Evolutionary conservation across 495 filamentous ascomycete species (phyloP), one percentile per base, ranked within the genome.

Genomic region (Chaetomidium leptoderma): DNA sequence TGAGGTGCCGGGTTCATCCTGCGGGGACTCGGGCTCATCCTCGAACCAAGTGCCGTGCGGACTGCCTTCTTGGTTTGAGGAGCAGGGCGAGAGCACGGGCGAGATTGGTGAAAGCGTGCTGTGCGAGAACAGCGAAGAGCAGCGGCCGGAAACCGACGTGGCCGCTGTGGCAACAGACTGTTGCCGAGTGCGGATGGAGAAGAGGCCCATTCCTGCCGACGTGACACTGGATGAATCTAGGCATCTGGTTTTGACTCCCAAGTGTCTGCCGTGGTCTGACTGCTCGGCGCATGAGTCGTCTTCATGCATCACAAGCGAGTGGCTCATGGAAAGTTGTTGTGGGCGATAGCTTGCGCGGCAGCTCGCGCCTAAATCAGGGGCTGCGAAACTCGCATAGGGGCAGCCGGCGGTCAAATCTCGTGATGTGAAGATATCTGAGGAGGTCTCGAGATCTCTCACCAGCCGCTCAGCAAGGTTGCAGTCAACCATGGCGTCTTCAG

Each of bases 381-480:
- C 62, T 5, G 63, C 68, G 43, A 74, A 60, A 6, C 53, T 56
- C 13, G 60, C 64, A 19, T 60, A 63, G 1, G 74, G 77, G 13
- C 65, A 57, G 13, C 74, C 75, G 21, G 75, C 72, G 10, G 76
- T 74, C 65, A 77, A 69, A 40, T 65, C 70, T 58, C 62, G 75
- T 10, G 70, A 67, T n/a, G 59, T 66, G 53, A 76, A 78, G 45
- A 72, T 59, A 13, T 64, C 59, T 42, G 63, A 55, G 33, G 76
- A 77, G 10, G 54, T 40, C 58, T 74, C 70, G 42, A 78, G 68
- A 47, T 78, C 73, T 45, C 65, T 61, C 13, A 67, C 75, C 16
- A 79, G 67, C 50, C 78, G 59, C 62, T 79, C 77, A 21, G 76
- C 69, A 24, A 79, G 61, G 63, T 73, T 78, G 60, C 63, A 67